A percentile compares a stretch with the other conserved stretches of the same genome.
phyloP scores from a whole-genome alignment of 1,284 basidiomycete species.

The Apiotrichum siamense region DNA sequence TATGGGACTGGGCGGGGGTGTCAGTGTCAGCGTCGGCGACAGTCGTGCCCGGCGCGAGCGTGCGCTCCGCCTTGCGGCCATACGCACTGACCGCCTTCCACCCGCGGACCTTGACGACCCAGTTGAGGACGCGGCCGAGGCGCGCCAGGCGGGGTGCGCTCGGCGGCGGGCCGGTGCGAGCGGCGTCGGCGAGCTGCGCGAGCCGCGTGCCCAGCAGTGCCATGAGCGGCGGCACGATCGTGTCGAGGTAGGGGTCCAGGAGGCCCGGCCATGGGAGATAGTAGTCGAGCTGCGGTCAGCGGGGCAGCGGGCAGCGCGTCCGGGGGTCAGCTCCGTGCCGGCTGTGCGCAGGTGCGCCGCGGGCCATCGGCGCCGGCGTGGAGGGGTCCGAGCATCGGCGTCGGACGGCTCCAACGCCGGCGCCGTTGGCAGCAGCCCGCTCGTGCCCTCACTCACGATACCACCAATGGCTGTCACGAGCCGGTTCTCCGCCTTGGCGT shows the following conservation, averaged over 20 bases:
- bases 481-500: conserved; percentile 28
- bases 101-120: conserved; percentile 82
- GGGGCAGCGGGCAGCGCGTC: background rate
- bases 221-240: conserved; percentile 71
- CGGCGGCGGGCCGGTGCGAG: conserved; percentile 26
- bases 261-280: conserved; percentile 94
- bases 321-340: too few relatives aligned
- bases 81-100: conserved; percentile 84
- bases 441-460: background rate
- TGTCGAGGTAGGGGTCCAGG: conserved; percentile 89
- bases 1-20: conserved; percentile 71
- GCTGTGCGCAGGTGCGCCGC: too few relatives aligned
- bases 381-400: too few relatives aligned
- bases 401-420: too few relatives aligned
- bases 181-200: conserved; percentile 28
- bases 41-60: too few relatives aligned
- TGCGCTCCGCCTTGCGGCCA: background rate
- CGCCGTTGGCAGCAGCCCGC: too few relatives aligned
- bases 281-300: conserved; percentile 61
- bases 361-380: too few relatives aligned
- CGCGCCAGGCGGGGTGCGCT: conserved; percentile 50
- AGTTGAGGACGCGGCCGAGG: conserved; percentile 66
- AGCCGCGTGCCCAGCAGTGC: conserved; percentile 59
- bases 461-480: background rate
- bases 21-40: background rate